phyloP scores from a whole-genome alignment of 768 basidiomycete species.

The Phylloporus sp. region DNA sequence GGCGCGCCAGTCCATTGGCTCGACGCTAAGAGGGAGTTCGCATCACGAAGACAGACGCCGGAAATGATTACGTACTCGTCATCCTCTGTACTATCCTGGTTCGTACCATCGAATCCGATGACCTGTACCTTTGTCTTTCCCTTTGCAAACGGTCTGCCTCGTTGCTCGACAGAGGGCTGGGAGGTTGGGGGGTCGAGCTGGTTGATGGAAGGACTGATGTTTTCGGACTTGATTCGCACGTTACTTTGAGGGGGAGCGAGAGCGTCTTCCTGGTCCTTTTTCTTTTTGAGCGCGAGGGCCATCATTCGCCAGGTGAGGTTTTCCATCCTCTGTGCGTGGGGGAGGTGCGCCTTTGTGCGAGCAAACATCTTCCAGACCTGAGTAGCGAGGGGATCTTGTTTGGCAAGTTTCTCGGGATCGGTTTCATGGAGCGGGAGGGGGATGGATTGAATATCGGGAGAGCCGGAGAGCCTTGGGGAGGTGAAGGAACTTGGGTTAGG shows the following conservation, averaged over 20 bases:
- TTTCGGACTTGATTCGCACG: slow-evolving; percentile 23
- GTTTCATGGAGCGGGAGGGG: slow-evolving; percentile 38
- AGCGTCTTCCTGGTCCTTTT: slow-evolving; percentile 63
- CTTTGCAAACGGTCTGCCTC: slow-evolving; percentile 76
- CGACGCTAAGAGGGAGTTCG: slow-evolving; percentile 35
- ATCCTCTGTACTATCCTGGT: slow-evolving; percentile 67
- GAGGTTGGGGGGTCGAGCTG: slow-evolving; percentile 1
- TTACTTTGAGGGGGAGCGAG: neutral
- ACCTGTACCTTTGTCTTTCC: slow-evolving; percentile 74
- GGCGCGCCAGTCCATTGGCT: slow-evolving; percentile 90
- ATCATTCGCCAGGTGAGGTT: slow-evolving; percentile 99
- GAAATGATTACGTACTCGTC: slow-evolving; percentile 56
- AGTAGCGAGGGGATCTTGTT: slow-evolving; percentile 86
- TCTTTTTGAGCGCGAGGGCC: slow-evolving; percentile 89
- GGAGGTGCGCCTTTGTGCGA: slow-evolving; percentile 80
- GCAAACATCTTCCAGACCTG: slow-evolving; percentile 98
- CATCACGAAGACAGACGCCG: slow-evolving; percentile 22
- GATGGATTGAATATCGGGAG: slow-evolving; percentile 55
- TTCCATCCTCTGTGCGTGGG: slow-evolving; percentile 95
- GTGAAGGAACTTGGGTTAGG: slow-evolving; percentile 50
- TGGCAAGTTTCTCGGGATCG: slow-evolving; percentile 64
- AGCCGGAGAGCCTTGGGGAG: slow-evolving; percentile 62
- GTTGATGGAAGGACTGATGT: slow-evolving; percentile 1
- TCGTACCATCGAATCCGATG: slow-evolving; percentile 74
- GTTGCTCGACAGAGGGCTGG: slow-evolving; percentile 37